Evolutionary conservation across 1,139 yeast species (phyloP), one percentile per base, ranked within the genome.

Genomic region (Lodderomyces margitis): DNA sequence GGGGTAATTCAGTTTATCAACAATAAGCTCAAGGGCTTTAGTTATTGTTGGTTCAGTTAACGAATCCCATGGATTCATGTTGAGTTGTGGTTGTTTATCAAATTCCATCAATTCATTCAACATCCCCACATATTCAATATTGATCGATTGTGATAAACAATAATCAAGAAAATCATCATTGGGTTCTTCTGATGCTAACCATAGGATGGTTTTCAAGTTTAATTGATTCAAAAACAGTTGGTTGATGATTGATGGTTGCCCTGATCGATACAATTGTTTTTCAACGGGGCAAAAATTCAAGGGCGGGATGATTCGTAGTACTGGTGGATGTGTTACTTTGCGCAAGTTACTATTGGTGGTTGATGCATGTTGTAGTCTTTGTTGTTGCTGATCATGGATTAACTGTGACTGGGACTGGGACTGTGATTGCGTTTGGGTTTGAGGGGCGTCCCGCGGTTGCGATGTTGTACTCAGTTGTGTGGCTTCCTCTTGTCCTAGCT

Each of bases 171-270:
- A 79, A 43, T 84, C 86, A 55, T 91, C 98, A 48, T 81, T 85
- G 1, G 98, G 98, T 58, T 92, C 98, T 59, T 92, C 98, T 34
- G 86, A 84, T 0, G 97, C 96, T 35, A 92, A 70, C 98, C 98
- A 92, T 9, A 92, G 75, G 28, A 92, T 85, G 3, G 95, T 86
- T 46, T 81, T 82, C 41, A 92, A 70, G 47, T 84, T 74, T 44
- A 92, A 69, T 51, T 86, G 85, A 48, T 81, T 74, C 30, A 92
- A 64, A 57, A 92, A 92, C 38, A 92, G 83, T 59, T 89, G 92
- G 62, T 89, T 91, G 46, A 91, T 84, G 21, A 91, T 84, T n/a
- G 94, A 82, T n/a, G 98, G 98, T 61, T 89, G 97, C 0, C 98
- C 98, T 11, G 94, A 83, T 36, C 98, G 68, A 61, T 89, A 92